Evolutionary conservation across 176 grass and related monocot genomes (phyloP), one percentile per base, ranked within the genome.

Genomic region (Echinochloa phyllopogon): DNA sequence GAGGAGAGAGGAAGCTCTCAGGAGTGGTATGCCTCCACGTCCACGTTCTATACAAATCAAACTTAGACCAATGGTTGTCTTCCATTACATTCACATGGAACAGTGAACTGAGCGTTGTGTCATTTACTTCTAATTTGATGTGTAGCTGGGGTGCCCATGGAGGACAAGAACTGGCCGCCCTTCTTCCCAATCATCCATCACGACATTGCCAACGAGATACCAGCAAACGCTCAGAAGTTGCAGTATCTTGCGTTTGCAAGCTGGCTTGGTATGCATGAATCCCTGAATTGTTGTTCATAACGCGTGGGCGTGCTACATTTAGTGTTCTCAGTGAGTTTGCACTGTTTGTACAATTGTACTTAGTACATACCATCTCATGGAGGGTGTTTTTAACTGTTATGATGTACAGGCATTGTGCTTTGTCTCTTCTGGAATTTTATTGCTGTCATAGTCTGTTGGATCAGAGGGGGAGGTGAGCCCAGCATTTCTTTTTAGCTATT

Each of bases 161-260:
- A 94, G 37, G 94, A 92, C 37, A 97, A 97, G 82, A 97, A 97
- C 53, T 97, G 92, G 92, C 94, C 94, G 1, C 92, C 94, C 1
- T 85, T 97, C 72, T 97, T 97, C 80, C 92, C 90, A 4, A 92
- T 97, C 70, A 97, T 97, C 55, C 94, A 97, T 80, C 94, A 97
- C 27, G 94, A 97, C 76, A 97, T 97, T 49, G 87, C 92, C 20
- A 94, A 97, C 11, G 94, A 97, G 83, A 97, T 97, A 92, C 94
- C 94, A 24, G 60, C 87, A 23, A 91, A 97, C 52, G 94, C 88
- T 58, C 94, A 94, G 82, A 92, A 84, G 82, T 76, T 97, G 72
- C 94, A 97, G 77, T 97, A 97, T 74, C 87, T 97, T 36, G 94
- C 92, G 8, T 97, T 97, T 37, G 94, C 94, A 8, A 94, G 92